phyloP scores from a whole-genome alignment of 345 rosid species.

The Geranium brycei region DNA sequence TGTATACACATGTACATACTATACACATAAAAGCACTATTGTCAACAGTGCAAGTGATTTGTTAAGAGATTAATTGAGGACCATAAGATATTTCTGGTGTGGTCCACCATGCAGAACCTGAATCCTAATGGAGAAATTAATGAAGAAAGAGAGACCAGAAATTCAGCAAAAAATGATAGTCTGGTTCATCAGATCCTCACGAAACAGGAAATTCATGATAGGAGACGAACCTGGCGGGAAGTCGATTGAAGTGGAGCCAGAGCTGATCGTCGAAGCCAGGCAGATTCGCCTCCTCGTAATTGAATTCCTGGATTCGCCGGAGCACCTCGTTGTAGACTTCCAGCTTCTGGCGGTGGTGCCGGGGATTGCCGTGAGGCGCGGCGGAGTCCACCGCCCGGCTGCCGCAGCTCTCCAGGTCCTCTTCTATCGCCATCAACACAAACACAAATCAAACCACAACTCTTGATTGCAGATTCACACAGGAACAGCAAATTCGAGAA shows the following conservation, averaged over 20 bases:
- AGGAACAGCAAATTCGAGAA: neutral
- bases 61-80: neutral
- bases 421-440: slow-evolving; percentile 64
- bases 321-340: slow-evolving; percentile 78
- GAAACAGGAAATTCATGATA: too few relatives aligned
- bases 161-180: neutral
- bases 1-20: too few relatives aligned
- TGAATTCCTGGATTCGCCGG: slow-evolving; percentile 55
- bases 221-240: slow-evolving; percentile 94
- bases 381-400: slow-evolving; percentile 40
- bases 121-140: neutral
- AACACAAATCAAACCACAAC: too few relatives aligned
- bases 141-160: neutral
- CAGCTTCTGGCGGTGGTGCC: slow-evolving; percentile 65
- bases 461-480: neutral
- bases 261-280: slow-evolving; percentile 89
- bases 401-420: slow-evolving; percentile 79
- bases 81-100: neutral
- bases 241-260: slow-evolving; percentile 94
- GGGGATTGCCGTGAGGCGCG: slow-evolving; percentile 28
- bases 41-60: neutral
- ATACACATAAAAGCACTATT: neutral
- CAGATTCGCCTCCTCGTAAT: slow-evolving; percentile 52
- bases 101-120: neutral
- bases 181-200: neutral